Evolutionary conservation across 352 stramenopile genomes (phyloP), one percentile per base, ranked within the genome.

Genomic region (Phytophthora melonis): DNA sequence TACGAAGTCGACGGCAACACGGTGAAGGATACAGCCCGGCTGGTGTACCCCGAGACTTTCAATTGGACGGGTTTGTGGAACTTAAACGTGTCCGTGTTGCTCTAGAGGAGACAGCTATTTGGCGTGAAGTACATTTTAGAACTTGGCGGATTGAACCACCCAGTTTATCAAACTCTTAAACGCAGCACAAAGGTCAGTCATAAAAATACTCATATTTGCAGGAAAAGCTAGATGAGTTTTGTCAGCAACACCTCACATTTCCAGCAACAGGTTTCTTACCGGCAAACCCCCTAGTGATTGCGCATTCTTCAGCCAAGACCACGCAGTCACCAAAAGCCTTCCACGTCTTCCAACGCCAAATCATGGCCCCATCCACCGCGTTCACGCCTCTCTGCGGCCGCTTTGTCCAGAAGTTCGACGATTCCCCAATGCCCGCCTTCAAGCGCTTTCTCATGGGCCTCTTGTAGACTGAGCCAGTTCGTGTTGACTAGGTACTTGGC

Each of bases 1-100:
- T 83, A 80, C 39, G 76, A 83, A 8, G 70, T 83, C 39, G 61
- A 75, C 3, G 72, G 68, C 7, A 68, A 66, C 57, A 79, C 68
- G 1, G 76, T 80, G 21, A 74, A 83, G 56, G 61, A 78, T 14
- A 83, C 69, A 3, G 72, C 76, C 0, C 57, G 66, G 36, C 58
- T 80, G 3, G 63, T 82, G 21, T 76, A 78, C 34, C 68, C 72
- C 3, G 63, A 73, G 3, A 83, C 59, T 16, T 67, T 83, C 21
- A 63, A 68, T 3, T 75, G 71, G 62, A 58, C 58, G 0, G 68
- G 72, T 19, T 34, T 83, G 6, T 59, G 47, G 34, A 34, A 23
- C 13, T 32, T 83, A 4, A 78, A 80, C 32, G 39, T 73, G 3
- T 63, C 58, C 4, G 57, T 72, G 27, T 30, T 72, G 57, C 50